Evolutionary conservation across 306 rosid genomes (phyloP), one percentile per base, ranked within the genome.

Genomic region (Inga oerstediana): DNA sequence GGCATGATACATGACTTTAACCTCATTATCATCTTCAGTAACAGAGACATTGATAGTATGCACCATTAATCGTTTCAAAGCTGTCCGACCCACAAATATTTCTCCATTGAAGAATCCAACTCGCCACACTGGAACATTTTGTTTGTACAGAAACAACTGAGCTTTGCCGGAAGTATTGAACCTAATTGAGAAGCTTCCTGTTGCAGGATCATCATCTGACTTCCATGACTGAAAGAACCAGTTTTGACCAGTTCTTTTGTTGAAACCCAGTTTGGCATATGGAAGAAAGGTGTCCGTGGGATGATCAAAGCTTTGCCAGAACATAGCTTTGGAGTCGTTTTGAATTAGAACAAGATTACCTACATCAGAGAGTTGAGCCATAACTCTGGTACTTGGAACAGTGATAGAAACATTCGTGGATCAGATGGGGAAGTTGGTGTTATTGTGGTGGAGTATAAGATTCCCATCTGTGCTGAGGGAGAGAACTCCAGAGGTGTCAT

Each of bases 391-490:
- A 20, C 16, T 72, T 17, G 81, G 4, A 74, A 20, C 32, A 10
- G 74, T 8, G 39, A 27, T 0, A 6, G 79, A 82, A 79, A 86
- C 81, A 69, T 74, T 69, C 12, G 86, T 69, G 3, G 79, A 75
- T 83, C 87, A 80, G 74, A 83, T 68, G 16, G 85, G 85, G n/a
- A 72, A 3, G 71, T 59, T 71, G 79, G 14, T 61, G 3, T 65
- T 11, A 3, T 80, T 83, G 34, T 54, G 45, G 46, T 71, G 72
- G 52, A 88, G 83, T 4, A 46, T 65, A 2, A 85, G 83, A 20
- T 80, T 85, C 73, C 90, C 88, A n/a, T 51, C 43, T 30, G 37
- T 45, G 41, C 46, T 52, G 81, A 89, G 54, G 27, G 82, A 79
- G 58, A 79, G 69, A n/a, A 79, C 68, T 4, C 82, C 76, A 24